Evolutionary conservation across 2,329 filamentous ascomycete genomes (phyloP).

Genomic region (Helicocarpus griseus): DNA sequence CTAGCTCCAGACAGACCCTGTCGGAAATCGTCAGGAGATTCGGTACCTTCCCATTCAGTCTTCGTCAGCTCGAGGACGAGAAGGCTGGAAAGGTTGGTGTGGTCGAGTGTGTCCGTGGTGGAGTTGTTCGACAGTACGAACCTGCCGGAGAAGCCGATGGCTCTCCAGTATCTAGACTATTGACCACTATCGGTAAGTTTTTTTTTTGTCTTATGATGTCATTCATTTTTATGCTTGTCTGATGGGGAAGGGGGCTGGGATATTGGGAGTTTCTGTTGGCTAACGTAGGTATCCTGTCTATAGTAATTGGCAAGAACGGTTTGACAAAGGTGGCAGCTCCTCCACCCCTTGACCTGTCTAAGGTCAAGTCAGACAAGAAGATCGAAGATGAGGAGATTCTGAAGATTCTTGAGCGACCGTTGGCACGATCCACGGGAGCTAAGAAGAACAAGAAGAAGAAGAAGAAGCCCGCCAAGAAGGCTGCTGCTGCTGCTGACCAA

Average conservation of each 20-base stretch:
- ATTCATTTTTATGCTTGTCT: too few relatives aligned
- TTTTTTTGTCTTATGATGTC: constrained; percentile 3
- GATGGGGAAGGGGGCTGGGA: background rate
- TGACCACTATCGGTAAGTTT: constrained; percentile 83
- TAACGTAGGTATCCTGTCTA: constrained; percentile 1
- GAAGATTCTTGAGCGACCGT: constrained; percentile 82
- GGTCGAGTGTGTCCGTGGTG: constrained; percentile 87
- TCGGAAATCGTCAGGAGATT: constrained; percentile 97
- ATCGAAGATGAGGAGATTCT: constrained; percentile 92
- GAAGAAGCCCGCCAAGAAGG: constrained; percentile 53
- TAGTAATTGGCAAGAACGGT: constrained; percentile 96
- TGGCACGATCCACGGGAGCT: constrained; percentile 51
- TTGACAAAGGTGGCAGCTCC: constrained; percentile 75
- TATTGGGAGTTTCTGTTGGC: background rate
- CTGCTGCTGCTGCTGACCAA: constrained; percentile 26
- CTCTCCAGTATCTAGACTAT: constrained; percentile 70
- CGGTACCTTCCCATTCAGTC: constrained; percentile 92
- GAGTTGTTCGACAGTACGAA: constrained; percentile 92
- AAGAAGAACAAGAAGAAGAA: constrained; percentile 91
- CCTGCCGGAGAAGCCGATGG: constrained; percentile 89
- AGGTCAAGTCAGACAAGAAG: constrained; percentile 94
- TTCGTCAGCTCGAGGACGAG: constrained; percentile 95
- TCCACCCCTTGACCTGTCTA: constrained; percentile 63
- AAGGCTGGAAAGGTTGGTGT: constrained; percentile 90
- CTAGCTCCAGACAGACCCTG: constrained; percentile 81